phyloP scores from a whole-genome alignment of 345 rosid genomes.

The Citropsis articulata region DNA sequence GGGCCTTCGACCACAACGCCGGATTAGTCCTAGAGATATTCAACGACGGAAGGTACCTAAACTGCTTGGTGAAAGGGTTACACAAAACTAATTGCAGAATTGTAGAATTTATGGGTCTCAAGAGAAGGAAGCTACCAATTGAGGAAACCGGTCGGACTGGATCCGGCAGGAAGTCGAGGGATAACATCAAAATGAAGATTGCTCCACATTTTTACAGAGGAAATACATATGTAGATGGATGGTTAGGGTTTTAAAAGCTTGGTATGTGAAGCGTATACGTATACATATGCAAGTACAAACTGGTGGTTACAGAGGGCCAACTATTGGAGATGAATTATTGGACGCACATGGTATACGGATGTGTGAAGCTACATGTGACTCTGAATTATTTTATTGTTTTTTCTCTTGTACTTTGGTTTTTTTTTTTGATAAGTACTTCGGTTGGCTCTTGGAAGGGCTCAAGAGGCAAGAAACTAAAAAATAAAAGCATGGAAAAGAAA shows the following conservation, averaged over 20 bases:
- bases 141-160: conserved; percentile 36
- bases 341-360: conserved; percentile 16
- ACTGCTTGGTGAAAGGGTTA: conserved; percentile 45
- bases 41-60: conserved; percentile 37
- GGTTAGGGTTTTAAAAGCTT: not conserved
- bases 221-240: not conserved
- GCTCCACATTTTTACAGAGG: conserved; percentile 42
- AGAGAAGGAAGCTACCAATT: conserved; percentile 40
- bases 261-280: not conserved
- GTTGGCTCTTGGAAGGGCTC: conserved; percentile 20
- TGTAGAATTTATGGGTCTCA: conserved; percentile 28
- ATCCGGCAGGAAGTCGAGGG: conserved; percentile 33
- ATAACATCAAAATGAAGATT: conserved; percentile 39
- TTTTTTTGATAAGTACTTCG: not conserved
- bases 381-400: not conserved
- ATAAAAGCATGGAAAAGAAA: not conserved
- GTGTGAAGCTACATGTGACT: conserved; percentile 29
- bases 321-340: conserved; percentile 11
- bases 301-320: not conserved
- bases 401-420: conserved; percentile 8
- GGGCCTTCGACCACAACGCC: conserved; percentile 32
- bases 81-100: conserved; percentile 31
- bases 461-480: conserved; percentile 9
- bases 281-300: not conserved
- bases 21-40: conserved; percentile 41